Evolutionary conservation across 2,329 filamentous ascomycete genomes (phyloP).

Genomic region (Teratosphaeria nubilosa): DNA sequence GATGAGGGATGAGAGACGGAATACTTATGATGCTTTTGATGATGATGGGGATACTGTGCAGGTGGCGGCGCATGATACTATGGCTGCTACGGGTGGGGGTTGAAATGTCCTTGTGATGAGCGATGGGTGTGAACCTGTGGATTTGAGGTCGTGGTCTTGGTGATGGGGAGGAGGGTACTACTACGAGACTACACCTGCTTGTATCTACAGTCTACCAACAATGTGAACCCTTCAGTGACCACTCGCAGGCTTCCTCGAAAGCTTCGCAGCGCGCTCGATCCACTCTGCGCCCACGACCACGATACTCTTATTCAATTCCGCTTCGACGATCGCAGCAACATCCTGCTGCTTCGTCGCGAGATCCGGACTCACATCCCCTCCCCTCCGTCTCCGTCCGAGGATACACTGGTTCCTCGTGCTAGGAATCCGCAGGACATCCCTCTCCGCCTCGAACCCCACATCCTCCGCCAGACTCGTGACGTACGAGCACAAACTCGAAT

Average conservation of each 20-base stretch:
- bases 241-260: conserved; percentile 37
- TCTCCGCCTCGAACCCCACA: conserved; percentile 67
- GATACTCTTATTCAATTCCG: conserved; percentile 39
- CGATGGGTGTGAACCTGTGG: background rate
- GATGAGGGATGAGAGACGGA: background rate
- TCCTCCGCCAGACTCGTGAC: conserved; percentile 58
- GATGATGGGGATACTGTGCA: background rate
- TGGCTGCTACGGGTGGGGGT: background rate
- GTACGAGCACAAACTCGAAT: conserved; percentile 75
- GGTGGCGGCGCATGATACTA: background rate
- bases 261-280: conserved; percentile 40
- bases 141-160: background rate
- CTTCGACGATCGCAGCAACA: conserved; percentile 50
- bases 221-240: conserved; percentile 27
- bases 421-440: conserved; percentile 80
- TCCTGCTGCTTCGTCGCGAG: background rate
- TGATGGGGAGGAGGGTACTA: background rate
- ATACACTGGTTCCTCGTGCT: conserved; percentile 81
- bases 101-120: background rate
- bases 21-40: background rate
- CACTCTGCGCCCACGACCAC: conserved; percentile 37
- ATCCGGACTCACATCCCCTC: background rate
- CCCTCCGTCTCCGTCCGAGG: conserved; percentile 47
- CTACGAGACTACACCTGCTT: background rate
- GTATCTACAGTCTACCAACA: background rate